Evolutionary conservation across 192 early-diverging fungal species (phyloP).

Genomic region (Backusella liffmaniae): DNA sequence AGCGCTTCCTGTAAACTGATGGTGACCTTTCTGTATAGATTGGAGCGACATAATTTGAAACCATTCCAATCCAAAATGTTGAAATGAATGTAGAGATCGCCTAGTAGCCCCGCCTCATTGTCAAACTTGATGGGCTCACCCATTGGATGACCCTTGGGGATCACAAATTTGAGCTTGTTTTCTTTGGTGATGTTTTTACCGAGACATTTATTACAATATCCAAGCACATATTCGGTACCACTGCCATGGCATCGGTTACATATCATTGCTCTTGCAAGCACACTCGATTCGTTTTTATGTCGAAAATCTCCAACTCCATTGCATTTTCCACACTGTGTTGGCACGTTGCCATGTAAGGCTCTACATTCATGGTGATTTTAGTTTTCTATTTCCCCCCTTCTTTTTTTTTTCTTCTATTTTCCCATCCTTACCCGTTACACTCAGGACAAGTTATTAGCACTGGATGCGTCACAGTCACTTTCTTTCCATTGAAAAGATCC

Average conservation of each 20-base stretch:
- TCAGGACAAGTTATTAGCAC: background rate
- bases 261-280: fast-evolving
- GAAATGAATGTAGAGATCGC: background rate
- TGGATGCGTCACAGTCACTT: background rate
- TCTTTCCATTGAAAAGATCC: background rate
- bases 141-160: background rate
- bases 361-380: background rate
- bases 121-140: background rate
- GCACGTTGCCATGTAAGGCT: background rate
- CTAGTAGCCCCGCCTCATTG: background rate
- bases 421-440: background rate
- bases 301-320: background rate
- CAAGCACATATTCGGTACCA: background rate
- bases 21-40: background rate
- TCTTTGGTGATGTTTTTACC: background rate
- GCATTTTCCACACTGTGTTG: background rate
- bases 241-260: background rate
- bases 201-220: background rate
- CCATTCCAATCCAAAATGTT: background rate
- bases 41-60: background rate
- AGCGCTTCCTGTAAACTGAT: background rate
- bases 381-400: background rate
- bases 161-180: background rate
- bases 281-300: background rate
- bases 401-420: background rate